Conservation (phyloP, 805 yeast species). For the Teunomyces barrocoloradensis region DNA sequence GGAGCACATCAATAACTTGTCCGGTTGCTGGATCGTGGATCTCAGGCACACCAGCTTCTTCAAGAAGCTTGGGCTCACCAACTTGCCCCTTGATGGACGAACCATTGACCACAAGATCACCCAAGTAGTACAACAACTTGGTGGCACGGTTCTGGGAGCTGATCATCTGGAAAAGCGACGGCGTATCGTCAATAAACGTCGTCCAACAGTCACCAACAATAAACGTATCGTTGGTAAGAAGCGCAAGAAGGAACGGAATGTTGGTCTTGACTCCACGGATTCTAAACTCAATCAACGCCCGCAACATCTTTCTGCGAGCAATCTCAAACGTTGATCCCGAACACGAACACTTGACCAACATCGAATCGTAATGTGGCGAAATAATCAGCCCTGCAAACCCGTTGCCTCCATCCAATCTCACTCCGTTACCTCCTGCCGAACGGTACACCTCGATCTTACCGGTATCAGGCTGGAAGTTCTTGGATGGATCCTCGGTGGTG, state of each 20-base stretch:
- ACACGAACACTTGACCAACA: constrained; percentile 96
- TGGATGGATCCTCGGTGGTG: constrained; percentile 96
- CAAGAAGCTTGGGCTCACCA: constrained; percentile 80
- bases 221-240: constrained; percentile 87
- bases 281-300: constrained; percentile 95
- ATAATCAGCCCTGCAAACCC: constrained; percentile 96
- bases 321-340: constrained; percentile 97
- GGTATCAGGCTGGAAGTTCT: constrained; percentile 97
- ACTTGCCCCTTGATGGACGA: constrained; percentile 94
- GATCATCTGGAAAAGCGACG: constrained; percentile 91
- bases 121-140: constrained; percentile 85
- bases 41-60: constrained; percentile 74
- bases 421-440: constrained; percentile 99
- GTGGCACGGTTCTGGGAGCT: constrained; percentile 96
- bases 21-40: constrained; percentile 63
- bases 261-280: constrained; percentile 99
- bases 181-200: constrained; percentile 97
- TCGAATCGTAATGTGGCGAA: constrained; percentile 95
- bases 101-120: constrained; percentile 93
- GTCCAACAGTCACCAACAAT: constrained; percentile 93
- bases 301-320: constrained; percentile 94
- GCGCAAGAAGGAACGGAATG: constrained; percentile 90
- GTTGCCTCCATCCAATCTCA: constrained; percentile 97
- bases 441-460: constrained; percentile 98
- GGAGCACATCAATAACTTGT: constrained; percentile 54